phyloP scores from a whole-genome alignment of 495 filamentous ascomycete species.

The Aspergillus kassunensis region DNA sequence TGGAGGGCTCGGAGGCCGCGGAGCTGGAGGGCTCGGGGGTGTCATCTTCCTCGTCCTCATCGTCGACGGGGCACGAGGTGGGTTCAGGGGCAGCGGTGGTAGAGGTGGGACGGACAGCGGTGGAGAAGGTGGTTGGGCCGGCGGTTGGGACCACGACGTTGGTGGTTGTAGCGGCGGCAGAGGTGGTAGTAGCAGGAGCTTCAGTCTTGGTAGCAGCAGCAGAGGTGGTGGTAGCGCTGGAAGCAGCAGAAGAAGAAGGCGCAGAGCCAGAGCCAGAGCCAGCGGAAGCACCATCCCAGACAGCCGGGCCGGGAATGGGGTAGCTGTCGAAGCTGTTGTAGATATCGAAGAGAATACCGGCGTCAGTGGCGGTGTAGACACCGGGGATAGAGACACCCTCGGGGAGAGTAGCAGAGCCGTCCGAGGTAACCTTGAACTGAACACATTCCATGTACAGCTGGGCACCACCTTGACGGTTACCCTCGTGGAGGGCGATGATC shows the following conservation, averaged over 20 bases:
- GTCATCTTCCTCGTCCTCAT: neutral
- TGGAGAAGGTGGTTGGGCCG: constrained; percentile 4
- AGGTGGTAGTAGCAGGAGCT: constrained; percentile 2
- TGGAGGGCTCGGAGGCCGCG: neutral
- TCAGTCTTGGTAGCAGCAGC: neutral
- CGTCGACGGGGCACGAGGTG: neutral
- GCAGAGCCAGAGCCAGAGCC: constrained; percentile 10
- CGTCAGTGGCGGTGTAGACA: constrained; percentile 17
- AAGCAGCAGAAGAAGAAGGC: neutral
- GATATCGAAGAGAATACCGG: constrained; percentile 21
- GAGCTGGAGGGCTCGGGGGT: neutral
- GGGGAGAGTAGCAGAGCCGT: constrained; percentile 16
- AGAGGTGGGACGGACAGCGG: neutral
- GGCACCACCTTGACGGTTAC: constrained; percentile 15
- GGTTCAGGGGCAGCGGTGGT: neutral
- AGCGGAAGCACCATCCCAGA: constrained; percentile 21
- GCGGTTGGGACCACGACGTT: neutral
- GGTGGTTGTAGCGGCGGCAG: constrained; percentile 1
- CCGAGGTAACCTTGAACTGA: constrained; percentile 22
- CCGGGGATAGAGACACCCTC: constrained; percentile 21
- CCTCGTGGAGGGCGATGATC: constrained; percentile 26
- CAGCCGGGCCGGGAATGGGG: constrained; percentile 23
- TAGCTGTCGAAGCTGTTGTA: constrained; percentile 19
- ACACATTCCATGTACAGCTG: constrained; percentile 29
- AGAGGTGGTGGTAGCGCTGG: neutral